phyloP scores from a whole-genome alignment of 2,329 filamentous ascomycete genomes.

The Cordyceps militaris region DNA sequence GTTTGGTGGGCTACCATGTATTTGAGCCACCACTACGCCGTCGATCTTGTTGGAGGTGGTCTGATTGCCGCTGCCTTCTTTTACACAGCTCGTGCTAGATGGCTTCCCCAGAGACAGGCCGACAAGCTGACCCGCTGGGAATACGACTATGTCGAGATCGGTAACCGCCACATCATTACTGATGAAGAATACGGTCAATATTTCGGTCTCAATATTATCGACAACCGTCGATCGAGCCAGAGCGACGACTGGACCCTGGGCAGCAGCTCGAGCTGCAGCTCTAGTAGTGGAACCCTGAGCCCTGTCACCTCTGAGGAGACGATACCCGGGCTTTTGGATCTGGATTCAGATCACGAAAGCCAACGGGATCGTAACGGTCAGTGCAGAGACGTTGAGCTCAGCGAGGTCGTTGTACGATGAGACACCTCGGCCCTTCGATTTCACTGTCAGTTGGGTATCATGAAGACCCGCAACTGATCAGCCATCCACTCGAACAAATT shows the following conservation, averaged over 20 bases:
- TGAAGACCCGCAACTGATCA: neutral
- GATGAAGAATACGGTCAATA: slow-evolving; percentile 44
- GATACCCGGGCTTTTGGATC: slow-evolving; percentile 26
- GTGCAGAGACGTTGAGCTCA: slow-evolving; percentile 37
- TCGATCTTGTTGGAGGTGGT: slow-evolving; percentile 83
- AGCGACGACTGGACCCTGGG: slow-evolving; percentile 89
- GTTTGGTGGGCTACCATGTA: slow-evolving; percentile 99
- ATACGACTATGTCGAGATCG: slow-evolving; percentile 86
- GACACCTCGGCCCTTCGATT: neutral
- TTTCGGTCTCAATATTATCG: slow-evolving; percentile 40
- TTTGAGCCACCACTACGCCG: slow-evolving; percentile 91
- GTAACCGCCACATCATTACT: slow-evolving; percentile 45
- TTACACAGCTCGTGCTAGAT: slow-evolving; percentile 73
- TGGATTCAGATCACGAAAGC: slow-evolving; percentile 31
- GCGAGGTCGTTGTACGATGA: slow-evolving; percentile 35
- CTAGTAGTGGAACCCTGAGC: slow-evolving; percentile 43
- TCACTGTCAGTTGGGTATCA: neutral
- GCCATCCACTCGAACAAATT: slow-evolving; percentile 20
- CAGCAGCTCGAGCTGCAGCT: slow-evolving; percentile 62
- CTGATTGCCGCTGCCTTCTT: slow-evolving; percentile 71
- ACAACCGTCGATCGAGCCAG: slow-evolving; percentile 40
- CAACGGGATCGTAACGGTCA: slow-evolving; percentile 33
- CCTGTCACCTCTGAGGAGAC: slow-evolving; percentile 41
- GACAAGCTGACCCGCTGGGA: slow-evolving; percentile 91
- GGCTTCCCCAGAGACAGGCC: slow-evolving; percentile 71